Conservation (phyloP, 164 flowering plant genomes). For the Vitis rupestris region DNA sequence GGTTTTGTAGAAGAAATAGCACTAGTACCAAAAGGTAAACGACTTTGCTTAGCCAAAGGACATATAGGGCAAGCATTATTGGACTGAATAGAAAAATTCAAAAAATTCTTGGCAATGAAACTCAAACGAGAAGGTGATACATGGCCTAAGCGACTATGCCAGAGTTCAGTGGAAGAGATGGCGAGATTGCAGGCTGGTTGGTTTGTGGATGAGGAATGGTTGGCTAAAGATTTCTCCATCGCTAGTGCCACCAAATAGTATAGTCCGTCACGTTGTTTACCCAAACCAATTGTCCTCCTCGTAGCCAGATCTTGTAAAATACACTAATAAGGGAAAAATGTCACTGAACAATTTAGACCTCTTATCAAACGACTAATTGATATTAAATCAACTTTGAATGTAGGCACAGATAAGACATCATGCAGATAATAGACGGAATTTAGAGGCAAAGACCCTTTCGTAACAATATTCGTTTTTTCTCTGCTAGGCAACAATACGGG, state of each 20-base stretch:
- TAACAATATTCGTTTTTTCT: too few relatives aligned
- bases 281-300: too few relatives aligned
- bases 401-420: background rate
- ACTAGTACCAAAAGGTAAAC: too few relatives aligned
- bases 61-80: background rate
- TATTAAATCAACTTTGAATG: too few relatives aligned
- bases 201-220: background rate
- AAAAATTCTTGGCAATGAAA: background rate
- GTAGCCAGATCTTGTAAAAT: too few relatives aligned
- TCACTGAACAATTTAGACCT: too few relatives aligned
- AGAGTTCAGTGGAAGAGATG: slow-evolving; percentile 6
- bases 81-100: background rate
- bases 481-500: too few relatives aligned
- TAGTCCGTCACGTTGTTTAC: background rate
- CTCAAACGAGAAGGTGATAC: background rate
- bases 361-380: too few relatives aligned
- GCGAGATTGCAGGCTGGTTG: background rate
- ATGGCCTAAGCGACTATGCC: slow-evolving; percentile 1
- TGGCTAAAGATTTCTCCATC: background rate
- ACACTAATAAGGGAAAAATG: too few relatives aligned
- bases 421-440: too few relatives aligned
- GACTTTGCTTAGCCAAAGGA: slow-evolving; percentile 4
- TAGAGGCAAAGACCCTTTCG: too few relatives aligned
- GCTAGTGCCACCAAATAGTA: slow-evolving; percentile 7
- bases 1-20: background rate